phyloP scores from a whole-genome alignment of 768 basidiomycete species.

The Hysterangium stoloniferum region DNA sequence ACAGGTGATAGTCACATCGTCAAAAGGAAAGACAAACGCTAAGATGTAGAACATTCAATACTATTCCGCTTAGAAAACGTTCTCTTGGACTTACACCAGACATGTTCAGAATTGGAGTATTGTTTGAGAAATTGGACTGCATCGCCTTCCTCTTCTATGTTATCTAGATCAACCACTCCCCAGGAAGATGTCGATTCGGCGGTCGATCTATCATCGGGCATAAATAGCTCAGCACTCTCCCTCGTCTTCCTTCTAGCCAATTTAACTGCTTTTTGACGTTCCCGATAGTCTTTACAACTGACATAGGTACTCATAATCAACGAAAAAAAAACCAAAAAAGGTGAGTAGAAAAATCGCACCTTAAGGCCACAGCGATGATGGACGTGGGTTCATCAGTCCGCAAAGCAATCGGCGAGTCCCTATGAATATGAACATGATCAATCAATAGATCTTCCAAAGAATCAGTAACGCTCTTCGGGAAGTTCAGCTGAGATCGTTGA shows the following conservation, averaged over 20 bases:
- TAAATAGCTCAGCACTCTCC: constrained; percentile 77
- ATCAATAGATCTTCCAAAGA: constrained; percentile 57
- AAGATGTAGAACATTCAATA: background rate
- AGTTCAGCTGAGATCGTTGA: constrained; percentile 37
- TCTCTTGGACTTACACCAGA: constrained; percentile 9
- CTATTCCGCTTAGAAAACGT: too few species aligned
- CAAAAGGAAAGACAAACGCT: constrained; percentile 65
- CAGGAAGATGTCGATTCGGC: constrained; percentile 84
- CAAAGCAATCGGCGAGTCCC: constrained; percentile 90
- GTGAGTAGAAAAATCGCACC: constrained; percentile 39
- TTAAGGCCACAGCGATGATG: constrained; percentile 90
- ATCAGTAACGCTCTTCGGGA: constrained; percentile 38
- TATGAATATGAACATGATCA: constrained; percentile 88
- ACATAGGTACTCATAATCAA: too few species aligned
- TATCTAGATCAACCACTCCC: constrained; percentile 85
- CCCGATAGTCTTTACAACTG: constrained; percentile 62
- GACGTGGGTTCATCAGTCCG: constrained; percentile 96
- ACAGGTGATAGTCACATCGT: constrained; percentile 84
- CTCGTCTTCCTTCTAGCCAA: constrained; percentile 44
- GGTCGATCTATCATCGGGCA: constrained; percentile 83
- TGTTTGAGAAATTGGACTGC: constrained; percentile 13
- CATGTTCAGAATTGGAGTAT: constrained; percentile 4
- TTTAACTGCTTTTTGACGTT: constrained; percentile 19
- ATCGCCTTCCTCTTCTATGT: constrained; percentile 36
- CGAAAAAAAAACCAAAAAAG: constrained; percentile 1